Percentiles rank a stretch among this genome's conserved stretches.
Conservation (phyloP, 1,284 basidiomycete genomes). For the Athelia sp. region DNA sequence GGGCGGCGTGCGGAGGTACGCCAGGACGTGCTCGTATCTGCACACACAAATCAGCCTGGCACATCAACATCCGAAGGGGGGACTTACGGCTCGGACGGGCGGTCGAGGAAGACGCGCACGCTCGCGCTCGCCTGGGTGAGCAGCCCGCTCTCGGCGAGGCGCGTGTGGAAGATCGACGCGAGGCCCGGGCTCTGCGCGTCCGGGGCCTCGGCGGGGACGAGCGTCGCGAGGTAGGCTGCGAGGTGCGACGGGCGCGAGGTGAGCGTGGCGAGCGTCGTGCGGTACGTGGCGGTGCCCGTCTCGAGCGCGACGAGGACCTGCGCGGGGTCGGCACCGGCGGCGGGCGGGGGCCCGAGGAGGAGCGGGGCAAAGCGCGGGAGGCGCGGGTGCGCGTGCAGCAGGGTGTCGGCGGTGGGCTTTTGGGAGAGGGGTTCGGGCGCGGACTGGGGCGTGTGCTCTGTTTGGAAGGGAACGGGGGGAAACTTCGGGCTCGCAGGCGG, state of each 20-base stretch:
- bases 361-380: constrained; percentile 57
- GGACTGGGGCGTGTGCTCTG: too few relatives aligned
- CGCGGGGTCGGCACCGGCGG: constrained; percentile 42
- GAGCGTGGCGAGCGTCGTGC: constrained; percentile 61
- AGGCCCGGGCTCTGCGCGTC: constrained; percentile 33
- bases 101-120: constrained; percentile 75
- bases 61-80: background rate
- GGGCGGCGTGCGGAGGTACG: constrained; percentile 58
- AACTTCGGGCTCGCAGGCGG: constrained; percentile 47
- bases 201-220: constrained; percentile 45
- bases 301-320: constrained; percentile 66
- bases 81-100: constrained; percentile 72
- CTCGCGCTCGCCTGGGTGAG: constrained; percentile 39
- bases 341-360: constrained; percentile 56
- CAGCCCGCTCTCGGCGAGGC: constrained; percentile 50
- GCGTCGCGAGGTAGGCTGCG: constrained; percentile 47
- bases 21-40: constrained; percentile 65
- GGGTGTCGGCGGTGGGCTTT: constrained; percentile 22
- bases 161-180: constrained; percentile 29
- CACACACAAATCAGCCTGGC: constrained; percentile 8
- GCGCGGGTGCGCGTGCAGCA: constrained; percentile 21
- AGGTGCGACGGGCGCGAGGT: constrained; percentile 63
- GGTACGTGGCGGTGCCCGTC: constrained; percentile 58
- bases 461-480: constrained; percentile 41
- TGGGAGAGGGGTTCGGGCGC: constrained; percentile 10